A percentile compares a stretch with the other conserved stretches of the same genome.
Evolutionary conservation across 108 stramenopile species (phyloP).

Genomic region (Tribonema minus): DNA sequence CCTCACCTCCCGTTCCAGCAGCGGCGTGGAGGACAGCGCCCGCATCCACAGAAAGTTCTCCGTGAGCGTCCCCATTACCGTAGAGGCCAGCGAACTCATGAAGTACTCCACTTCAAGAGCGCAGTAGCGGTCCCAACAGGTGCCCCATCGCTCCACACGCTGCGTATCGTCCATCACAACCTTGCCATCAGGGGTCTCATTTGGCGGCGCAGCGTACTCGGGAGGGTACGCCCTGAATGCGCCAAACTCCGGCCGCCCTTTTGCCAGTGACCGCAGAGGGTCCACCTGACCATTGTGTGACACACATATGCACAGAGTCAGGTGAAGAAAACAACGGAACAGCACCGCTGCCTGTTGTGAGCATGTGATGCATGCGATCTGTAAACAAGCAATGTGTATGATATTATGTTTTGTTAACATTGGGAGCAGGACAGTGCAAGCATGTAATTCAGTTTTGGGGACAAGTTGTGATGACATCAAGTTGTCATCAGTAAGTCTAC

Average conservation of each 20-base stretch:
- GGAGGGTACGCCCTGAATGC: slow-evolving; percentile 95
- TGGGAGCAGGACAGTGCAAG: no score
- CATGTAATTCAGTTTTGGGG: no score
- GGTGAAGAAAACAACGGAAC: no score
- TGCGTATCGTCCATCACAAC: slow-evolving; percentile 65
- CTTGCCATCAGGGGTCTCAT: slow-evolving; percentile 82
- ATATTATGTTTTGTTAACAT: no score
- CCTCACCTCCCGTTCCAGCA: slow-evolving; percentile 49
- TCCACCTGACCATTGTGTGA: slow-evolving; percentile 10
- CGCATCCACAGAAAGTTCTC: slow-evolving; percentile 85
- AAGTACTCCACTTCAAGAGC: slow-evolving; percentile 75
- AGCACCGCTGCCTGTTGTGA: no score
- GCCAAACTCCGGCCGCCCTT: slow-evolving; percentile 75
- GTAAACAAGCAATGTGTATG: no score
- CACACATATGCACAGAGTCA: no score
- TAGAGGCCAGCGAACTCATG: slow-evolving; percentile 59
- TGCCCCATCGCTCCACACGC: slow-evolving; percentile 67
- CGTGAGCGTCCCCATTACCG: slow-evolving; percentile 68
- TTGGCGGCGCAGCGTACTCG: slow-evolving; percentile 68
- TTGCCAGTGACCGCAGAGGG: slow-evolving; percentile 42
- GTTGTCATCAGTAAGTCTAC: no score
- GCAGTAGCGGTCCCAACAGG: slow-evolving; percentile 93
- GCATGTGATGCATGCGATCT: no score
- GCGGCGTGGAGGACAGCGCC: slow-evolving; percentile 52
- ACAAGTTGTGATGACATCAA: no score